Conservation (phyloP, 768 basidiomycete genomes). For the Suillus fuscotomentosus region DNA sequence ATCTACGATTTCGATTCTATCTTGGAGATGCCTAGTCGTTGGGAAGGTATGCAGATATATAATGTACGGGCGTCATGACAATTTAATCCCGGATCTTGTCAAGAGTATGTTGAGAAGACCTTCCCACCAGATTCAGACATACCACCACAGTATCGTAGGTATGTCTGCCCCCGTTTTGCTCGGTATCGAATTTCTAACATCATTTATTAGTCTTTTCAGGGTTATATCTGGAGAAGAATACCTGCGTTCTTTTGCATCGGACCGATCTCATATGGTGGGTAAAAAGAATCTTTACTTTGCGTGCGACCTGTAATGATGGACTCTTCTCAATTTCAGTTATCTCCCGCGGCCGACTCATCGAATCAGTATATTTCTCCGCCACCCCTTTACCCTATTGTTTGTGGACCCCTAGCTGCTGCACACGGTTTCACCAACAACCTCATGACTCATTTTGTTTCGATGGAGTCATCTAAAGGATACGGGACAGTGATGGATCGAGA, state of each 20-base stretch:
- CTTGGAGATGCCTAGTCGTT: constrained; percentile 49
- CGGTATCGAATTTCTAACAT: constrained; percentile 5
- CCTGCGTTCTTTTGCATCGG: constrained; percentile 65
- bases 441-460: constrained; percentile 57
- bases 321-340: constrained; percentile 4
- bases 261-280: constrained; percentile 74
- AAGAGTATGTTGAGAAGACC: constrained; percentile 47
- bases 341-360: constrained; percentile 6
- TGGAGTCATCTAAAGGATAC: constrained; percentile 36
- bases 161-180: constrained; percentile 8
- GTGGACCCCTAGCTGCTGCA: constrained; percentile 41
- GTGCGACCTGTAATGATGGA: constrained; percentile 5
- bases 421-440: constrained; percentile 48
- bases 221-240: constrained; percentile 52
- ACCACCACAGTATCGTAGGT: constrained; percentile 45
- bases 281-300: constrained; percentile 11
- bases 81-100: constrained; percentile 20
- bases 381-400: constrained; percentile 49
- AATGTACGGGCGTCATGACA: neutral
- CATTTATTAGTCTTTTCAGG: constrained; percentile 53
- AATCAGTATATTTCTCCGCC: constrained; percentile 41
- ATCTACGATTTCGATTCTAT: constrained; percentile 70
- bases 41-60: constrained; percentile 40
- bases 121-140: constrained; percentile 36
- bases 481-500: constrained; percentile 41